phyloP scores from a whole-genome alignment of 306 rosid genomes.

The Trifolium repens region DNA sequence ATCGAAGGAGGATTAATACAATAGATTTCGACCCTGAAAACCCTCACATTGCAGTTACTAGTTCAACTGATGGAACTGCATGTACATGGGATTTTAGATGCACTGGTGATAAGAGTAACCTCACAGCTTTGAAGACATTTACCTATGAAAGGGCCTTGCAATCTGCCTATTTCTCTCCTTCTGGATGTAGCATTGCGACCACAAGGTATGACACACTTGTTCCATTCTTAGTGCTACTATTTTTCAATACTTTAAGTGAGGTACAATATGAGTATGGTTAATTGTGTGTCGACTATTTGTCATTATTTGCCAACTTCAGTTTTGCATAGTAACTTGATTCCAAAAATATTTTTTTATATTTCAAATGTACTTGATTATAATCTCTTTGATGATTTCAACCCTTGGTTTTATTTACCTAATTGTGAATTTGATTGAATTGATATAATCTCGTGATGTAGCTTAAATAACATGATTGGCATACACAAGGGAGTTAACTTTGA shows the following conservation, averaged over 20 bases:
- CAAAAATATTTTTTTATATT: neutral
- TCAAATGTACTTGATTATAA: neutral
- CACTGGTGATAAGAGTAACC: slow-evolving; percentile 38
- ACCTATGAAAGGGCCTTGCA: slow-evolving; percentile 66
- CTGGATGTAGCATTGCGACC: slow-evolving; percentile 72
- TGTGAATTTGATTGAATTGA: slow-evolving; percentile 29
- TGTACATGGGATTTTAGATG: slow-evolving; percentile 92
- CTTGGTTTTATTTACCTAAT: slow-evolving; percentile 1
- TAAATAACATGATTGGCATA: slow-evolving; percentile 68
- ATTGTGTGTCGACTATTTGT: too few species aligned
- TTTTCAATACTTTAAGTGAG: neutral
- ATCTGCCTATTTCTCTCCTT: slow-evolving; percentile 90
- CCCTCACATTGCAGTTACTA: slow-evolving; percentile 68
- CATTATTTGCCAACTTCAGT: neutral
- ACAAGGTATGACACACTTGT: slow-evolving; percentile 62
- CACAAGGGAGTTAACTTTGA: slow-evolving; percentile 66
- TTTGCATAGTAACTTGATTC: slow-evolving; percentile 1
- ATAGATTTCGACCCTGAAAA: slow-evolving; percentile 65
- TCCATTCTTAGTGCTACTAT: neutral
- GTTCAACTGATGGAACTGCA: slow-evolving; percentile 82
- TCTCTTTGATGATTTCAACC: neutral
- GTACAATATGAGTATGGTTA: neutral
- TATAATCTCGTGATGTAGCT: slow-evolving; percentile 50
- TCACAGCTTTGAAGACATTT: slow-evolving; percentile 53
- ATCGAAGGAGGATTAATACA: slow-evolving; percentile 68